Conservation (phyloP, 2,329 filamentous ascomycete genomes). For the Calonectria pseudoreteaudii region DNA sequence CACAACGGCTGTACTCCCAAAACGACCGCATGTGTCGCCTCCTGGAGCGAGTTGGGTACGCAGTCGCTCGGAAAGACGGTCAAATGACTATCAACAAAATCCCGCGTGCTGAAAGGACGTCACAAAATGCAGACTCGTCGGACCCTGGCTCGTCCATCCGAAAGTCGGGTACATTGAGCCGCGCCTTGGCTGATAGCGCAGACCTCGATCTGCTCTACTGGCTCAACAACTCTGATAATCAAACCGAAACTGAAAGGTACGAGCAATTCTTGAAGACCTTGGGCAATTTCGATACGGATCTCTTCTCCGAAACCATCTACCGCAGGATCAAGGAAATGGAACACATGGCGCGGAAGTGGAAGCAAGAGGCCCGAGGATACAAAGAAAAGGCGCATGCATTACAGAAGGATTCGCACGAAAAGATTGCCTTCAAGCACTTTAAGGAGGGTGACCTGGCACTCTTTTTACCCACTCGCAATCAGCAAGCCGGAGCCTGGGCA, state of each 20-base stretch:
- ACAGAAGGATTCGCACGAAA: constrained; percentile 90
- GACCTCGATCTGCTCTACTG: constrained; percentile 85
- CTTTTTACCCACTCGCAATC: constrained; percentile 94
- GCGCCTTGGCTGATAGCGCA: constrained; percentile 67
- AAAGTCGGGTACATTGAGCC: constrained; percentile 66
- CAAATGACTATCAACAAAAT: constrained; percentile 81
- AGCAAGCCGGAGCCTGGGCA: constrained; percentile 94
- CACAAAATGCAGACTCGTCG: constrained; percentile 68
- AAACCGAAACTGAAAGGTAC: constrained; percentile 80
- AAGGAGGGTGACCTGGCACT: constrained; percentile 96
- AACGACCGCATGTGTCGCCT: constrained; percentile 87
- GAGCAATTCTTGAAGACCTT: constrained; percentile 79
- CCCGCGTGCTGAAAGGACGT: constrained; percentile 67
- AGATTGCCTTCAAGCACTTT: constrained; percentile 95
- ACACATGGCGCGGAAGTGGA: constrained; percentile 91
- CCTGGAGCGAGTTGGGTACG: constrained; percentile 88
- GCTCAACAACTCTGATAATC: constrained; percentile 76
- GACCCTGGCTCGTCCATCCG: constrained; percentile 66
- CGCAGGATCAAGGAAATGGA: constrained; percentile 95
- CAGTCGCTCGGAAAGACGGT: constrained; percentile 78
- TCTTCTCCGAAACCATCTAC: constrained; percentile 85
- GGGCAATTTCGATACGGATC: constrained; percentile 84
- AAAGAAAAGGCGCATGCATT: constrained; percentile 85
- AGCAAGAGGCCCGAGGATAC: constrained; percentile 87
- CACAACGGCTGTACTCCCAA: constrained; percentile 83